phyloP scores from a whole-genome alignment of 495 filamentous ascomycete genomes.

The Letharia lupina region DNA sequence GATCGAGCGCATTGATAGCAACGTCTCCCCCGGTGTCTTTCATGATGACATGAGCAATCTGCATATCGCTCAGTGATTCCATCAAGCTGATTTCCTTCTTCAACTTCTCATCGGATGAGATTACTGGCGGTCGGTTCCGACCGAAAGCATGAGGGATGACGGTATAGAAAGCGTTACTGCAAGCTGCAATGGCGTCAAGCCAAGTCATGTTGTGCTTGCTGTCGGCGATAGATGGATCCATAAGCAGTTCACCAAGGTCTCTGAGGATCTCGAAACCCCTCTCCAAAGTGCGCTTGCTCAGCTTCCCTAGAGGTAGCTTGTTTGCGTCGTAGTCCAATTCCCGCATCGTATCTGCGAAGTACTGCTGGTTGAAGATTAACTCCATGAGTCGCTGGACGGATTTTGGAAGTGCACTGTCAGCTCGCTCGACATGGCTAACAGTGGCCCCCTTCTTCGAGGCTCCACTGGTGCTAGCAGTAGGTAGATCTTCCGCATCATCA shows the following conservation, averaged over 20 bases:
- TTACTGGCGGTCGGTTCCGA: constrained; percentile 57
- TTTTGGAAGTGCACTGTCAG: constrained; percentile 35
- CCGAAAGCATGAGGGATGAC: constrained; percentile 74
- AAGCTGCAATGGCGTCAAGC: constrained; percentile 37
- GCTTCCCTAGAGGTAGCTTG: constrained; percentile 71
- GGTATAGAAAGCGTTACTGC: constrained; percentile 68
- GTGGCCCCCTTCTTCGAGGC: background rate
- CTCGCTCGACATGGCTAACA: constrained; percentile 1
- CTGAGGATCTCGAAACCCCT: constrained; percentile 62
- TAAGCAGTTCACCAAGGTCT: constrained; percentile 56
- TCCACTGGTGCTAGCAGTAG: background rate
- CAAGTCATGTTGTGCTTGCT: constrained; percentile 36
- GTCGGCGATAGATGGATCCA: constrained; percentile 36
- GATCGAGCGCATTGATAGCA: constrained; percentile 49
- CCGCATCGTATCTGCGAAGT: constrained; percentile 52
- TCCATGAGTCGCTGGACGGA: constrained; percentile 57
- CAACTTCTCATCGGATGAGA: constrained; percentile 43
- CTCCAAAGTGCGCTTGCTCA: constrained; percentile 63
- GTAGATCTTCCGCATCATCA: constrained; percentile 42
- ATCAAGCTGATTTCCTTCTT: constrained; percentile 67
- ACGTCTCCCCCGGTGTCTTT: constrained; percentile 42
- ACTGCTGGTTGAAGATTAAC: constrained; percentile 69
- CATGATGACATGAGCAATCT: constrained; percentile 63
- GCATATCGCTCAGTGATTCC: constrained; percentile 57
- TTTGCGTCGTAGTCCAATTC: constrained; percentile 65